Evolutionary conservation across 108 stramenopile genomes (phyloP).

Genomic region (Mayamaea pseudoterrestris): DNA sequence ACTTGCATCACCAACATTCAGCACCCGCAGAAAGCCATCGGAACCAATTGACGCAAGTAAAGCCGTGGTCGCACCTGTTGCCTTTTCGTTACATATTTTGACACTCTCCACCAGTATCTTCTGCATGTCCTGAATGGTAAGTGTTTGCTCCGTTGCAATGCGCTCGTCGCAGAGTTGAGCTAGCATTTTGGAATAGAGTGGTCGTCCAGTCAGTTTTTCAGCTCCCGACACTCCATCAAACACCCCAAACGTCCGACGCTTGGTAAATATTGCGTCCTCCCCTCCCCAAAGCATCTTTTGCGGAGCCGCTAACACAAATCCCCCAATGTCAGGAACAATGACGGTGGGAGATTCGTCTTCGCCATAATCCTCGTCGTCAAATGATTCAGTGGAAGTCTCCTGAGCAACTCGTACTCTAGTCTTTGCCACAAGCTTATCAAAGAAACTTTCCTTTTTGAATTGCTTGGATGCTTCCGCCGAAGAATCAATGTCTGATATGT

Average conservation of each 20-base stretch:
- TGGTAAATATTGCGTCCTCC: constrained; percentile 71
- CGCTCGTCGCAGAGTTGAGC: constrained; percentile 48
- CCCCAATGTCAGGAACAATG: no score
- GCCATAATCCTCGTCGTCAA: constrained; percentile 3
- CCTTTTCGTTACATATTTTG: constrained; percentile 39
- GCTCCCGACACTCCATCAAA: constrained; percentile 87
- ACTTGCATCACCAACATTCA: constrained; percentile 75
- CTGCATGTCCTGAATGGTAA: constrained; percentile 46
- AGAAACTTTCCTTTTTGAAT: no score
- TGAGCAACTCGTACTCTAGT: background rate
- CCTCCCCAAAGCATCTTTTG: constrained; percentile 78
- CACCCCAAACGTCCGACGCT: constrained; percentile 66
- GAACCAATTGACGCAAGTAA: constrained; percentile 65
- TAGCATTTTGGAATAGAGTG: constrained; percentile 61
- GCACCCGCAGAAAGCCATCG: constrained; percentile 54
- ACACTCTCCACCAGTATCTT: constrained; percentile 41
- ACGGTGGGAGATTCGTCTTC: no score
- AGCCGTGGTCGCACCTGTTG: constrained; percentile 79
- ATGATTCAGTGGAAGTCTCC: background rate
- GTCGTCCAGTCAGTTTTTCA: constrained; percentile 51
- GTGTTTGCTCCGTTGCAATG: constrained; percentile 9
- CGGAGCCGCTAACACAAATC: constrained; percentile 65
- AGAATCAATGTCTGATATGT: background rate
- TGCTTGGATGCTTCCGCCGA: constrained; percentile 14
- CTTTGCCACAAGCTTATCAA: background rate